Evolutionary conservation across 75 land plant genomes (phyloP).

Genomic region (Isoetes taiwanensis): DNA sequence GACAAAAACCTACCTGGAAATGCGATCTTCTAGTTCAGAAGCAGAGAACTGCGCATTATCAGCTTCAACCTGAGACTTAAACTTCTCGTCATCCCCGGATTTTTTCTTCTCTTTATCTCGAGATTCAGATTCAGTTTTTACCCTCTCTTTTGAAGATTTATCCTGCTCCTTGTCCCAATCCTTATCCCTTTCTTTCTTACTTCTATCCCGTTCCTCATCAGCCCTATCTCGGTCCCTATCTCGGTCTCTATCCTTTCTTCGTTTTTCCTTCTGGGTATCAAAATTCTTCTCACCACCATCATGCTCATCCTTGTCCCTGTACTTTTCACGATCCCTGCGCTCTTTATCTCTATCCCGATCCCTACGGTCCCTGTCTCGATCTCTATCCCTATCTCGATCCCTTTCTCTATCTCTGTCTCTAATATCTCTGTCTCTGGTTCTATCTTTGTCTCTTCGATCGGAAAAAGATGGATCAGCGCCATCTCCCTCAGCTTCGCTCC

Average conservation of each 20-base stretch:
- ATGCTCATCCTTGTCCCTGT: too few relatives aligned
- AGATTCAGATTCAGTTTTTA: constrained; percentile 4
- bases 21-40: constrained; percentile 13
- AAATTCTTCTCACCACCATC: background rate
- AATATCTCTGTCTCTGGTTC: background rate
- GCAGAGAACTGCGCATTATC: constrained; percentile 8
- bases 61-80: background rate
- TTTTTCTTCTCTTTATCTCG: constrained; percentile 7
- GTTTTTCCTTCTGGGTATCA: background rate
- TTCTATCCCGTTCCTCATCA: constrained; percentile 5
- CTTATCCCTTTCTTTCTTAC: constrained; percentile 12
- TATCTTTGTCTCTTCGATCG: background rate
- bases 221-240: constrained; percentile 5
- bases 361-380: background rate
- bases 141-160: constrained; percentile 2
- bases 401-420: background rate
- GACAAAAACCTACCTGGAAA: constrained; percentile 7
- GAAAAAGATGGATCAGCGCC: background rate
- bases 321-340: too few relatives aligned
- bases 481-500: constrained; percentile 7
- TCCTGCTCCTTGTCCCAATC: constrained; percentile 9
- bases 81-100: background rate
- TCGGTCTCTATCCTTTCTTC: background rate
- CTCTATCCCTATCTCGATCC: background rate
- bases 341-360: too few relatives aligned